Evolutionary conservation across 225 moss, liverwort and hornwort species (phyloP), one percentile per base, ranked within the genome.

Genomic region (Polytrichum formosum): DNA sequence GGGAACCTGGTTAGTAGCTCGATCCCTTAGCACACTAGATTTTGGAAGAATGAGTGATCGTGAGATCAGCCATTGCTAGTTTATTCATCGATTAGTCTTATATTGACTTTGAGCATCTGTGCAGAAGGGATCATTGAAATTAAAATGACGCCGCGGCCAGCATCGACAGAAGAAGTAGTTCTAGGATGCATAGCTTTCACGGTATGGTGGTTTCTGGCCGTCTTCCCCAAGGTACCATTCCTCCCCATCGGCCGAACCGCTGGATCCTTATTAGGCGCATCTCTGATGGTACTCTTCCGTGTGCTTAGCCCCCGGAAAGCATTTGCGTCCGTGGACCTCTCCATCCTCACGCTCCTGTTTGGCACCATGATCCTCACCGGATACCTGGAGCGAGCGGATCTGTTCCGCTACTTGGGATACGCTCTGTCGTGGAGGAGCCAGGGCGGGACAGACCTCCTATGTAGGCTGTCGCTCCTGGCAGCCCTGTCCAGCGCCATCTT

Each of bases 281-380:
- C 82, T 26, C 78, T 97, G 1, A 97, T 97, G 97, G 90, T 97
- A 17, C 78, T 94, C 1, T 91, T 85, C 65, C 79, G 60, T 46
- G 85, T 97, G 23, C 74, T 92, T 31, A 75, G 87, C 37, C 86
- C 97, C 2, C 35, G 56, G 0, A 53, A 67, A 0, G 92, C 97
- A 22, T 97, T 89, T 68, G 68, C 23, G 0, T 74, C 94, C 13
- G 74, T 97, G 5, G 97, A 97, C 78, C 92, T 97, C 20, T 67
- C 88, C 7, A 92, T 97, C 54, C 73, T 94, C n/a, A 91, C 77
- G 0, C 88, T 97, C 19, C 83, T 97, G 1, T 97, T 90, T 27
- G 97, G 97, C 0, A 97, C 97, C 53, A 97, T 97, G 97, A 79
- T 94, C 2, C 76, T 97, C 17, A 88, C 90, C 53, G 77, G 84